These are phyloP conservation scores for Stephania cephalantha DNA, from an alignment of 164 flowering plant genomes.

Conservation along the genomic window DNA sequence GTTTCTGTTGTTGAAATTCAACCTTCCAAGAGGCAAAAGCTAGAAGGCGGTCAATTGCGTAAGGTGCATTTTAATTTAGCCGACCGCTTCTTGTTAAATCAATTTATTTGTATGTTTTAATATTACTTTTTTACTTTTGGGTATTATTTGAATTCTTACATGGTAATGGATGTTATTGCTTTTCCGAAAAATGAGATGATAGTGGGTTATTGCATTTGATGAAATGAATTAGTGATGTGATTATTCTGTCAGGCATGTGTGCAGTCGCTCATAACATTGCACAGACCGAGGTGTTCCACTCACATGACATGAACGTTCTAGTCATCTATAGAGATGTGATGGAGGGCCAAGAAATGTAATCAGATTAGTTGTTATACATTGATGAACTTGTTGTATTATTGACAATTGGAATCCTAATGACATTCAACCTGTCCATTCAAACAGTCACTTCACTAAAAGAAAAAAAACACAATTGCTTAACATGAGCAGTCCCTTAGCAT, in stretches of 20 bases:
- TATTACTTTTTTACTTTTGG: conserved; percentile 3
- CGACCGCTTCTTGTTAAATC: background rate
- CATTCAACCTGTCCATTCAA: too few relatives aligned
- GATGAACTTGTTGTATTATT: too few relatives aligned
- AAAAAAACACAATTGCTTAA: too few relatives aligned
- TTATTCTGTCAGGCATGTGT: too few relatives aligned
- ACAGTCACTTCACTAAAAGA: too few relatives aligned
- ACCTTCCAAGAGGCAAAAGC: conserved; percentile 91
- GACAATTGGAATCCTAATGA: too few relatives aligned
- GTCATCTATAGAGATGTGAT: background rate
- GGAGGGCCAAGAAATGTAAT: background rate
- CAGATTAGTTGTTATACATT: too few relatives aligned
- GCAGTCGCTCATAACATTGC: too few relatives aligned
- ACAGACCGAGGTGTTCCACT: too few relatives aligned
- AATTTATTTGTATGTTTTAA: background rate
- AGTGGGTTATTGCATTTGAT: too few relatives aligned
- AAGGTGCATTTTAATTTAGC: conserved; percentile 44
- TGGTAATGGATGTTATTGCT: background rate
- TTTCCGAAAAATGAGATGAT: background rate
- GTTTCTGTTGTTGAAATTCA: conserved; percentile 50
- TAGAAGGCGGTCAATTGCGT: conserved; percentile 71
- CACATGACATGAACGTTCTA: background rate
- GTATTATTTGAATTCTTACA: background rate
- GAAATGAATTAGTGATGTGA: too few relatives aligned
- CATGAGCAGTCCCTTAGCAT: too few relatives aligned